A percentile compares a stretch with the other conserved stretches of the same genome.
phyloP scores from a whole-genome alignment of 108 stramenopile species.

The Phaeodactylum tricornutum region DNA sequence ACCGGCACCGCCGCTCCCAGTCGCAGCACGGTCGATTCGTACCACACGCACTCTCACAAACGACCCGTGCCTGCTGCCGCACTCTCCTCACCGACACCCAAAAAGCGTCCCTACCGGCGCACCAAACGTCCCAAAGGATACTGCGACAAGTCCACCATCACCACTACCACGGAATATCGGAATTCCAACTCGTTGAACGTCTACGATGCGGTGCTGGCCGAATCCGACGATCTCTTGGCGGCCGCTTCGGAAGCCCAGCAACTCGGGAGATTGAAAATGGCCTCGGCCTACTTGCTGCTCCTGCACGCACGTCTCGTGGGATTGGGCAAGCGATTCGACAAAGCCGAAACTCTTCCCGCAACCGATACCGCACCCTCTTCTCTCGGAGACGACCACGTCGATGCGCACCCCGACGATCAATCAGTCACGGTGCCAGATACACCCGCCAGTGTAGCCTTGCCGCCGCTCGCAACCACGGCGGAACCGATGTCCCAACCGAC shows the following conservation, averaged over 20 bases:
- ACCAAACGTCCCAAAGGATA: conserved; percentile 30
- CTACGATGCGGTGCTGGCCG: conserved; percentile 66
- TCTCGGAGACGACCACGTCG: not conserved
- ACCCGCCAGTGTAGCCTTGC: not conserved
- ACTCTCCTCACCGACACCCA: not conserved
- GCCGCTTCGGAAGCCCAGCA: conserved; percentile 65
- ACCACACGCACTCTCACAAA: too few species aligned
- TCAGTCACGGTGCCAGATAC: not conserved
- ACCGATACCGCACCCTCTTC: not conserved
- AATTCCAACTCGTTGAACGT: conserved; percentile 30
- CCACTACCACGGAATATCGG: conserved; percentile 20
- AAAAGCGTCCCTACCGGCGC: conserved; percentile 24
- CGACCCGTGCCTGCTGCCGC: too few species aligned
- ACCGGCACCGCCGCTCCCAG: too few species aligned
- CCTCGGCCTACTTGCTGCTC: conserved; percentile 54
- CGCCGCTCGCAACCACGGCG: too few species aligned
- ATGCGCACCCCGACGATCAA: not conserved
- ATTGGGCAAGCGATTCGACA: conserved; percentile 73
- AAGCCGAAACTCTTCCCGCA: not conserved
- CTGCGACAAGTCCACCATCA: conserved; percentile 32
- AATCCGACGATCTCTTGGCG: conserved; percentile 58
- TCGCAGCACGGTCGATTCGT: too few species aligned
- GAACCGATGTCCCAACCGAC: too few species aligned
- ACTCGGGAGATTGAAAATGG: conserved; percentile 64
- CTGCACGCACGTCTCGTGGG: conserved; percentile 73